Percentiles rank a stretch among this genome's conserved stretches.
These are phyloP conservation scores for Colletotrichum destructivum DNA, from an alignment of 2,329 filamentous ascomycete species.

Conservation along the genomic window DNA sequence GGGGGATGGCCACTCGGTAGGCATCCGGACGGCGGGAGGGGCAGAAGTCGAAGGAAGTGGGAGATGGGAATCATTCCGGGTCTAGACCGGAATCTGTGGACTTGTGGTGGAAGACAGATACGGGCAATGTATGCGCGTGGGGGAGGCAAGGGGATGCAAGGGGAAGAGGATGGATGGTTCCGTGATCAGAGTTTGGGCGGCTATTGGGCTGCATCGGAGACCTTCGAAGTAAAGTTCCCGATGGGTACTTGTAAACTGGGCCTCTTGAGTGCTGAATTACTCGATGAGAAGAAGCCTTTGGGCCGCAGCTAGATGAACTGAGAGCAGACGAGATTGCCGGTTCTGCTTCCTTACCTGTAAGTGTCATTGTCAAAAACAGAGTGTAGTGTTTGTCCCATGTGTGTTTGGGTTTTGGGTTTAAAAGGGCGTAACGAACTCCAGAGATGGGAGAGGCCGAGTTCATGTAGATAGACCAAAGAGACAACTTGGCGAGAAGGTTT, in stretches of 20 bases:
- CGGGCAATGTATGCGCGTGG: no score
- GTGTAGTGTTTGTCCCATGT: no score
- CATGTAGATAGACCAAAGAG: background rate
- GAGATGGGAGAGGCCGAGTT: no score
- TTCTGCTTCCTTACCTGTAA: no score
- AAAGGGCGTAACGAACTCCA: no score
- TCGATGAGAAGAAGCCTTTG: background rate
- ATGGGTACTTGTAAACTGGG: background rate
- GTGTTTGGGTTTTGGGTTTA: no score
- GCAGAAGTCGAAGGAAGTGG: conserved; percentile 1
- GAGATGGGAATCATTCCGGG: background rate
- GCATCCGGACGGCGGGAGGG: background rate
- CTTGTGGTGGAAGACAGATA: background rate
- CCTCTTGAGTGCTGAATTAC: background rate
- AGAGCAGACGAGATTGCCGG: no score
- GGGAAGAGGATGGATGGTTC: background rate
- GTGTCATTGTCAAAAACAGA: no score
- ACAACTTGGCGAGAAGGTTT: conserved; percentile 11
- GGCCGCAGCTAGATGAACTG: background rate
- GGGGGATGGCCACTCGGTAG: background rate
- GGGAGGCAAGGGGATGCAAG: background rate
- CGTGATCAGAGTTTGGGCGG: conserved; percentile 5
- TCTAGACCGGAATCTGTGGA: background rate
- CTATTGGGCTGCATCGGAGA: conserved; percentile 1
- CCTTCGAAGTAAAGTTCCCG: background rate